phyloP scores from a whole-genome alignment of 768 basidiomycete species.

The Coprinopsis sp. region DNA sequence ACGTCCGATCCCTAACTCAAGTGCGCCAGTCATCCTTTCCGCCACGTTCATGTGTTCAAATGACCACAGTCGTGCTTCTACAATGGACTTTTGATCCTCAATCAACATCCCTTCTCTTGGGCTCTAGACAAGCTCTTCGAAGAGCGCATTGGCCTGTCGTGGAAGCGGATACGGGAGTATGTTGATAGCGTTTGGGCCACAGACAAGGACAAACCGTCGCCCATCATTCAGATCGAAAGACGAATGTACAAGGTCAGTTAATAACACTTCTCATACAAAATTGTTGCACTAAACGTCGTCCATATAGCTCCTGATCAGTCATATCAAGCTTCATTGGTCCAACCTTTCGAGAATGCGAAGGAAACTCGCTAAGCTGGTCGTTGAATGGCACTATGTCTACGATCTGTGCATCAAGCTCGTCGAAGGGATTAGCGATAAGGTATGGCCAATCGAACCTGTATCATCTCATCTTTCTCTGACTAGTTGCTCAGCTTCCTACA shows the following conservation, averaged over 20 bases:
- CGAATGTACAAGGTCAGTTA: no score
- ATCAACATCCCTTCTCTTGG: conserved; percentile 47
- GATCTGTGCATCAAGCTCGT: conserved; percentile 36
- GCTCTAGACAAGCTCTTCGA: conserved; percentile 59
- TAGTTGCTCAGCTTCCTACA: conserved; percentile 18
- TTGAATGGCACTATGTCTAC: conserved; percentile 66
- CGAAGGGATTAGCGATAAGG: conserved; percentile 26
- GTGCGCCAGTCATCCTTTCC: conserved; percentile 27
- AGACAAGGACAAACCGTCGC: no score
- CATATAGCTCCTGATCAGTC: conserved; percentile 50
- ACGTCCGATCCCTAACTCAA: conserved; percentile 62
- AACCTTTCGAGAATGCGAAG: conserved; percentile 68
- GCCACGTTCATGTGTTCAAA: conserved; percentile 1
- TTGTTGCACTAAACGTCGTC: conserved; percentile 4
- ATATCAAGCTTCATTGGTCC: conserved; percentile 58
- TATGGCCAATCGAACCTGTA: conserved; percentile 14
- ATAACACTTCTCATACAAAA: no score
- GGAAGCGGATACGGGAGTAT: conserved; percentile 29
- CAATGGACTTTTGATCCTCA: conserved; percentile 51
- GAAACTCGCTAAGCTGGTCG: conserved; percentile 54
- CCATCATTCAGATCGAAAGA: no score
- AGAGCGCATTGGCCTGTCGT: conserved; percentile 57
- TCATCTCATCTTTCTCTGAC: conserved; percentile 1
- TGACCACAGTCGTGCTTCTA: conserved; percentile 32
- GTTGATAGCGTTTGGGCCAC: conserved; percentile 14